phyloP scores from a whole-genome alignment of 2,329 filamentous ascomycete species.

The Xylariaceae sp. region DNA sequence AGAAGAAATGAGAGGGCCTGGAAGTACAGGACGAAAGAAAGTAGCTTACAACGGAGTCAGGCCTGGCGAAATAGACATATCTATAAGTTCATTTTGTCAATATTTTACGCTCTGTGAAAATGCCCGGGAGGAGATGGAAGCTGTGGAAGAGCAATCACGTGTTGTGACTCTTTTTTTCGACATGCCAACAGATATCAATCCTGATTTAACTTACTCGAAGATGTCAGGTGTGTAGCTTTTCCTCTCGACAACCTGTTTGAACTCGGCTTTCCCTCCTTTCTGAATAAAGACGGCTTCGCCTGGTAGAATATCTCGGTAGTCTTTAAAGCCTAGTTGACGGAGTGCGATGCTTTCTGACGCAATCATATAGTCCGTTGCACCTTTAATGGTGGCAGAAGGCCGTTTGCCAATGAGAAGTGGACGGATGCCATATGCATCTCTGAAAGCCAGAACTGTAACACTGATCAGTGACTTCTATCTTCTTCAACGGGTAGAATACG shows the following conservation, averaged over 20 bases:
- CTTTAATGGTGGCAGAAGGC: constrained; percentile 59
- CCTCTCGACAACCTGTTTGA: constrained; percentile 70
- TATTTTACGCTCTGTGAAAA: neutral
- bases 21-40: neutral
- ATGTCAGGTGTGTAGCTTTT: constrained; percentile 72
- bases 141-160: neutral
- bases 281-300: constrained; percentile 80
- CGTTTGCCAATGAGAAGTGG: constrained; percentile 76
- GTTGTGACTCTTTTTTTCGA: neutral
- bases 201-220: constrained; percentile 21
- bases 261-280: constrained; percentile 73
- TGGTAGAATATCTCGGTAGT: constrained; percentile 73
- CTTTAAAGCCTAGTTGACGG: constrained; percentile 72
- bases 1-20: neutral
- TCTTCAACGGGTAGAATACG: neutral
- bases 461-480: neutral
- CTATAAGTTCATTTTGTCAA: constrained; percentile 42
- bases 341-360: constrained; percentile 80
- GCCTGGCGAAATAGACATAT: constrained; percentile 80
- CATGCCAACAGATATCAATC: neutral
- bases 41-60: constrained; percentile 68
- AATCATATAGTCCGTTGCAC: constrained; percentile 78
- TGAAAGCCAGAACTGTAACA: constrained; percentile 42
- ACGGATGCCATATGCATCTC: constrained; percentile 81
- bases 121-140: too few relatives aligned